A percentile compares a stretch with the other conserved stretches of the same genome.
These are phyloP conservation scores for Saussurea involucrata DNA, from an alignment of 129 eudicot species.

Conservation along the genomic window DNA sequence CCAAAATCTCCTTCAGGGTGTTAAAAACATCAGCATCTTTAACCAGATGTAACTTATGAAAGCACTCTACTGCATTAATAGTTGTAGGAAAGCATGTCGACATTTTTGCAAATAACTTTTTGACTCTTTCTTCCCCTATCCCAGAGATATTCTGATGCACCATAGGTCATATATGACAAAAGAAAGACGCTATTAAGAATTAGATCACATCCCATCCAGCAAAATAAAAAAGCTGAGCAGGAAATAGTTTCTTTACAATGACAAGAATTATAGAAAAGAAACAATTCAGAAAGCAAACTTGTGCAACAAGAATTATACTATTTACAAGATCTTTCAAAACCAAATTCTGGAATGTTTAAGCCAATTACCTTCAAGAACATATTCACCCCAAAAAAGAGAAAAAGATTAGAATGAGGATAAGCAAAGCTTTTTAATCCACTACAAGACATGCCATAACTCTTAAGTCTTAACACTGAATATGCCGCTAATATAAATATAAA, in stretches of 20 bases:
- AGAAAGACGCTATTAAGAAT: neutral
- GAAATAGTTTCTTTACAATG: slow-evolving; percentile 7
- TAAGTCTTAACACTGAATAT: neutral
- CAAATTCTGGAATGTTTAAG: neutral
- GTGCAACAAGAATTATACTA: neutral
- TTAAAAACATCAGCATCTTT: slow-evolving; percentile 47
- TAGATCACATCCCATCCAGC: neutral
- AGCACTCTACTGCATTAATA: slow-evolving; percentile 66
- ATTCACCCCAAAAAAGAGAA: neutral
- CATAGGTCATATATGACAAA: slow-evolving; percentile 7
- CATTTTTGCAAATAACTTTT: slow-evolving; percentile 49
- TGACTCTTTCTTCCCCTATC: slow-evolving; percentile 41
- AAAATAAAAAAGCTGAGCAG: slow-evolving; percentile 3
- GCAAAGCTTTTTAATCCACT: neutral
- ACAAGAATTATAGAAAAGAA: neutral
- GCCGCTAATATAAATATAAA: neutral
- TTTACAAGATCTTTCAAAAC: neutral
- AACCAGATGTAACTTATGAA: slow-evolving; percentile 46
- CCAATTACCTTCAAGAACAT: neutral
- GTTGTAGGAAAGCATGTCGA: slow-evolving; percentile 72
- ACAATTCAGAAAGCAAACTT: neutral
- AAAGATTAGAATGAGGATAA: neutral
- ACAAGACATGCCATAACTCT: neutral
- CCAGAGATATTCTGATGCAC: slow-evolving; percentile 44
- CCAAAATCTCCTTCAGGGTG: slow-evolving; percentile 44